phyloP scores from a whole-genome alignment of 1,284 basidiomycete species.

The Xanthoconium separans region DNA sequence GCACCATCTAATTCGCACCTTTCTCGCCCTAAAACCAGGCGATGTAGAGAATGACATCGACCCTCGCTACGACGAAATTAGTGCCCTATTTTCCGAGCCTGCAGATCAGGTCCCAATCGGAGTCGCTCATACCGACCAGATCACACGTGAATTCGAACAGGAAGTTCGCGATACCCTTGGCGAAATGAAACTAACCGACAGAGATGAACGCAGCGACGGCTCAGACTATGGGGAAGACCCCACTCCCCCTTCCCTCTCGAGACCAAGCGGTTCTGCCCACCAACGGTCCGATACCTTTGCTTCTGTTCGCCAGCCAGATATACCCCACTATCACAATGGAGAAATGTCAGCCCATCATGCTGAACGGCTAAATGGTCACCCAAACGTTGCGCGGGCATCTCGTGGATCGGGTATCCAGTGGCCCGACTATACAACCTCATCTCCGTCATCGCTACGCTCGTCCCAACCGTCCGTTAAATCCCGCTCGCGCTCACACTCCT shows the following conservation, averaged over 20 bases:
- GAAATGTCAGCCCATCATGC: constrained; percentile 30
- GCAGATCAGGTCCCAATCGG: constrained; percentile 32
- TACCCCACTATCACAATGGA: constrained; percentile 11
- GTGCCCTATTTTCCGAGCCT: constrained; percentile 47
- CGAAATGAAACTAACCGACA: constrained; percentile 42
- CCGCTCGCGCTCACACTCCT: constrained; percentile 58
- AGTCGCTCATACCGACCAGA: constrained; percentile 26
- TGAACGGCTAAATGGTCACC: constrained; percentile 25
- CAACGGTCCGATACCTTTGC: constrained; percentile 51
- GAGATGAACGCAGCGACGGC: constrained; percentile 47
- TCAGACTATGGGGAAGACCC: constrained; percentile 66
- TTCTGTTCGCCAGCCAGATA: constrained; percentile 35
- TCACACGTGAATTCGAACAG: constrained; percentile 36
- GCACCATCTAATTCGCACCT: constrained; percentile 78
- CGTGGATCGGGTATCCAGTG: constrained; percentile 28
- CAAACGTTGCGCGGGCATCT: constrained; percentile 20
- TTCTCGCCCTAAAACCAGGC: constrained; percentile 85
- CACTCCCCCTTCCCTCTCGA: constrained; percentile 30
- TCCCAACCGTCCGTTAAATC: constrained; percentile 45
- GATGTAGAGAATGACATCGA: constrained; percentile 75
- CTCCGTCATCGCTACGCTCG: constrained; percentile 47
- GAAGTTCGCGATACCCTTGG: constrained; percentile 49
- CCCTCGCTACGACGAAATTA: constrained; percentile 55
- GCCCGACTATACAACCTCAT: constrained; percentile 34
- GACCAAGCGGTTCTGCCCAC: constrained; percentile 31